Evolutionary conservation across 2,329 filamentous ascomycete genomes (phyloP).

Genomic region (Claviceps africana): DNA sequence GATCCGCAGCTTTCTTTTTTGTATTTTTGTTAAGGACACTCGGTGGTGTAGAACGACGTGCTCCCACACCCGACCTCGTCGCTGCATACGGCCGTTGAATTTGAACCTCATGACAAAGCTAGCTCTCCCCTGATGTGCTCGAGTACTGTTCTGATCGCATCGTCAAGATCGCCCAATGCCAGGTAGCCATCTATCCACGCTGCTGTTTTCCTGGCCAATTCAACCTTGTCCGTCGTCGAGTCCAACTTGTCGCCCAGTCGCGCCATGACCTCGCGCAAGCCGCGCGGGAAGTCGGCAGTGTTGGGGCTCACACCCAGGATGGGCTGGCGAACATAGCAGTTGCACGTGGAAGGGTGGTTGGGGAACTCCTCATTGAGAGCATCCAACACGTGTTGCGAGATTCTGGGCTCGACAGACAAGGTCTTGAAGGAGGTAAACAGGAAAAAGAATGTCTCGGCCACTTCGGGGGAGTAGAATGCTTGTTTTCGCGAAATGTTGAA

Average conservation of each 20-base stretch:
- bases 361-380: constrained; percentile 47
- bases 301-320: constrained; percentile 49
- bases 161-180: constrained; percentile 35
- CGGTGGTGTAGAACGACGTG: not conserved
- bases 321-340: constrained; percentile 58
- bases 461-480: constrained; percentile 48
- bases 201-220: constrained; percentile 33
- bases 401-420: constrained; percentile 47
- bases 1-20: not conserved
- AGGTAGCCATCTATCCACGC: constrained; percentile 43
- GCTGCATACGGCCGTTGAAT: not conserved
- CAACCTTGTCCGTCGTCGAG: constrained; percentile 29
- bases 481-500: constrained; percentile 78
- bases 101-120: constrained; percentile 4
- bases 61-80: not conserved
- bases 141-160: constrained; percentile 40
- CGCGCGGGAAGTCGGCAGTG: constrained; percentile 59
- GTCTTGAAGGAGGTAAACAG: constrained; percentile 59
- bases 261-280: constrained; percentile 50
- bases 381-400: constrained; percentile 61
- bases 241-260: constrained; percentile 40
- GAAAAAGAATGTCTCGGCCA: constrained; percentile 67
- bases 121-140: constrained; percentile 32
- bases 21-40: not conserved
- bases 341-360: constrained; percentile 46